Percentiles rank a stretch among this genome's conserved stretches.
Conservation (phyloP, 2,329 filamentous ascomycete species). For the Aspergillus flavus region DNA sequence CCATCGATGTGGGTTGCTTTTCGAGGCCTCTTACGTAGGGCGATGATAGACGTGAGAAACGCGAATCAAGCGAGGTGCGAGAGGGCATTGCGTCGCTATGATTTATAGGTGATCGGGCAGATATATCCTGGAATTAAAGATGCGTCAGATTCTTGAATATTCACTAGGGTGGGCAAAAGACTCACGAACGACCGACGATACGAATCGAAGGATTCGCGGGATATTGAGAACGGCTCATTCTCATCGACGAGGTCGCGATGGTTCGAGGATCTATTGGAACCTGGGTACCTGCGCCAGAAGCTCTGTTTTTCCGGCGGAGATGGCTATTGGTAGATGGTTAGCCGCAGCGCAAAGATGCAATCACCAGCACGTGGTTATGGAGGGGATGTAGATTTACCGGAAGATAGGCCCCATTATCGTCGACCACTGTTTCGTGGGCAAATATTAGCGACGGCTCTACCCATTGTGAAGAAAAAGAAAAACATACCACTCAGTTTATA, state of each 20-base stretch:
- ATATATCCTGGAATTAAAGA: constrained; percentile 70
- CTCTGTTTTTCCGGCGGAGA: constrained; percentile 83
- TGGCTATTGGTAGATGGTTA: constrained; percentile 57
- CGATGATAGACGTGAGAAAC: constrained; percentile 63
- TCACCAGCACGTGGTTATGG: constrained; percentile 1
- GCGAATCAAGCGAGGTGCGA: constrained; percentile 80
- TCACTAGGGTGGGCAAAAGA: constrained; percentile 23
- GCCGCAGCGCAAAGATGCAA: background rate
- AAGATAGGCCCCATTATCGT: constrained; percentile 91
- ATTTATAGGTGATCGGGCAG: constrained; percentile 76
- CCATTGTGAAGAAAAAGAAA: constrained; percentile 1
- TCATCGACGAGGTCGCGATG: constrained; percentile 71
- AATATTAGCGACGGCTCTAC: constrained; percentile 20
- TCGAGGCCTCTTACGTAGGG: constrained; percentile 58
- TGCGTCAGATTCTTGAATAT: constrained; percentile 13
- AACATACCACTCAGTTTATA: constrained; percentile 78
- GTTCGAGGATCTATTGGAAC: constrained; percentile 55
- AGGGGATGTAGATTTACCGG: constrained; percentile 61
- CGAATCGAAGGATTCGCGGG: constrained; percentile 93
- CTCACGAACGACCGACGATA: constrained; percentile 93
- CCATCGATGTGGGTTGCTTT: constrained; percentile 59
- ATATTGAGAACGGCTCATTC: constrained; percentile 93
- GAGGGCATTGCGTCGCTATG: constrained; percentile 60
- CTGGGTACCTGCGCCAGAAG: constrained; percentile 67
- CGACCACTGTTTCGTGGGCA: constrained; percentile 69